Evolutionary conservation across 164 flowering plant genomes (phyloP).

Genomic region (Tetrastigma voinierianum): DNA sequence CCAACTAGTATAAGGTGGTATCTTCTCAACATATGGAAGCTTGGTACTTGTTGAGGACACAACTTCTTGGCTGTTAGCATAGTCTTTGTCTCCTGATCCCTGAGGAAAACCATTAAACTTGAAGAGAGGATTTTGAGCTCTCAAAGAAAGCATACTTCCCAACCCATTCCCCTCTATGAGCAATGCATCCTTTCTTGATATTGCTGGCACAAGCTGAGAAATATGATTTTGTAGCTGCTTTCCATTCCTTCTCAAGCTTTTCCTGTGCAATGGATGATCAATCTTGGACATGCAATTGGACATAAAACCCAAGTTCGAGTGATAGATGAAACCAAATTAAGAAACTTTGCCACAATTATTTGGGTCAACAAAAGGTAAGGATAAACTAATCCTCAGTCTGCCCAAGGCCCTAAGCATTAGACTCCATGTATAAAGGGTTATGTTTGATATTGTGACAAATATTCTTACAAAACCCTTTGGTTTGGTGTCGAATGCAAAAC

Average conservation of each 20-base stretch:
- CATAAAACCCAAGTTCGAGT: slow-evolving; percentile 7
- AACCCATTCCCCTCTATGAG: slow-evolving; percentile 20
- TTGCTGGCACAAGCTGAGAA: slow-evolving; percentile 32
- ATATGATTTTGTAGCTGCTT: slow-evolving; percentile 44
- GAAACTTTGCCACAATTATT: too few relatives aligned
- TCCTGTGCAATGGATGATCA: slow-evolving; percentile 38
- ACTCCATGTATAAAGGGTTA: too few relatives aligned
- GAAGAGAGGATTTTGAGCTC: slow-evolving; percentile 50
- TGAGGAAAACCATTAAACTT: slow-evolving; percentile 41
- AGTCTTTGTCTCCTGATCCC: slow-evolving; percentile 60
- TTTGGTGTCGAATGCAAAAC: too few relatives aligned
- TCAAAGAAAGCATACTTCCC: slow-evolving; percentile 46
- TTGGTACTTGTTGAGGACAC: slow-evolving; percentile 35
- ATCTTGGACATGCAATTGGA: slow-evolving; percentile 3
- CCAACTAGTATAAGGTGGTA: slow-evolving; percentile 95
- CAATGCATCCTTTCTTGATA: slow-evolving; percentile 27
- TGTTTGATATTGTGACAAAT: too few relatives aligned
- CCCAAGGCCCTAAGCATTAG: too few relatives aligned
- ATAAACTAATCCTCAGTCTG: too few relatives aligned
- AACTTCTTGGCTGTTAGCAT: slow-evolving; percentile 43
- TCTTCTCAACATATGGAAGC: slow-evolving; percentile 68
- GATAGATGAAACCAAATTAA: neutral
- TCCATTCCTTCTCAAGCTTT: slow-evolving; percentile 51
- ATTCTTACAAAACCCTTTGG: too few relatives aligned
- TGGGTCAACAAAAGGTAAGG: too few relatives aligned